Percentiles rank a stretch among this genome's conserved stretches.
These are phyloP conservation scores for Geranomyces michiganensis DNA, from an alignment of 192 early-diverging fungal genomes.

Conservation along the genomic window DNA sequence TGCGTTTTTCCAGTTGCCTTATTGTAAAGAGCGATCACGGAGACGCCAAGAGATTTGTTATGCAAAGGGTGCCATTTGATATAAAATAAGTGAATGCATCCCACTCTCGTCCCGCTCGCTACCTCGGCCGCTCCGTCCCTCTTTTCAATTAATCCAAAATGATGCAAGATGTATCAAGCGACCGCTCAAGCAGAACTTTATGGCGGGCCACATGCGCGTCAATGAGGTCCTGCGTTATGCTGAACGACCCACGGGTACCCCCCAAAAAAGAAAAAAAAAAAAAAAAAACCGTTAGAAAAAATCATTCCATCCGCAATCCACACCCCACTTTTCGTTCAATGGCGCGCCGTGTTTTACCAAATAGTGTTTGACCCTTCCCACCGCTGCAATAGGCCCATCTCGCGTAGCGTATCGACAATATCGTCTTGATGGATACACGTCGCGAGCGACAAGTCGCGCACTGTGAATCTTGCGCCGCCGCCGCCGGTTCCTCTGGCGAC, in stretches of 20 bases:
- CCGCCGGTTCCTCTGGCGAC: no score
- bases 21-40: no score
- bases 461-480: slow-evolving; percentile 30
- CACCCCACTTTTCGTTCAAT: neutral
- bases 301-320: neutral
- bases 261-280: no score
- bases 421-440: slow-evolving; percentile 85
- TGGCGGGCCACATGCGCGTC: neutral
- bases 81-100: no score
- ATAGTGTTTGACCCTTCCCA: slow-evolving; percentile 50
- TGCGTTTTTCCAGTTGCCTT: no score
- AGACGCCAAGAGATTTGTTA: no score
- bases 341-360: slow-evolving; percentile 19
- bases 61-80: no score
- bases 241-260: no score
- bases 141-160: slow-evolving; percentile 8
- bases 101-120: neutral
- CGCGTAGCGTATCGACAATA: slow-evolving; percentile 75
- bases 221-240: neutral
- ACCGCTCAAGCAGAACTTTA: slow-evolving; percentile 7
- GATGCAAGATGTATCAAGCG: slow-evolving; percentile 9
- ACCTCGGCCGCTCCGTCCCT: neutral
- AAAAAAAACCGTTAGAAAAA: neutral
- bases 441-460: slow-evolving; percentile 58
- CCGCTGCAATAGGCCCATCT: slow-evolving; percentile 59